phyloP scores from a whole-genome alignment of 371 early-diverging fungal genomes.

The Haplosporangium sp. region DNA sequence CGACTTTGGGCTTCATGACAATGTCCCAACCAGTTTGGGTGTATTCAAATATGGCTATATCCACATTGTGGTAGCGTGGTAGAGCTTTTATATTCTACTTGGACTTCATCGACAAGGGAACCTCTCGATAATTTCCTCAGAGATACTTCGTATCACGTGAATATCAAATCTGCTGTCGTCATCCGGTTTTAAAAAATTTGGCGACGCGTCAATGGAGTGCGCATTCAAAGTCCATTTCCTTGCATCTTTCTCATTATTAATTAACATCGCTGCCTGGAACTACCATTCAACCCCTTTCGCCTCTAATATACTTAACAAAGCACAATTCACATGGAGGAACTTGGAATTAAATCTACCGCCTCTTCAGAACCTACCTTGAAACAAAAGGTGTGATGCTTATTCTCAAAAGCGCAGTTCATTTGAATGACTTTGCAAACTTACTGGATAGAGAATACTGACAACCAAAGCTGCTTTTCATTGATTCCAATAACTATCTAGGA shows the following conservation, averaged over 20 bases:
- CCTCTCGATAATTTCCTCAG: no score
- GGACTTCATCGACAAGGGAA: no score
- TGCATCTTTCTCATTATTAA: not conserved
- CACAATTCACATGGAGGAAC: conserved; percentile 49
- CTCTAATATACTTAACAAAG: not conserved
- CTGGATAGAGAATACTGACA: conserved; percentile 7
- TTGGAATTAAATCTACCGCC: conserved; percentile 46
- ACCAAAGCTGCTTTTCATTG: not conserved
- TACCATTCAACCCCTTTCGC: not conserved
- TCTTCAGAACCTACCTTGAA: conserved; percentile 34
- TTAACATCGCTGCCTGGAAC: not conserved
- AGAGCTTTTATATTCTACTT: no score
- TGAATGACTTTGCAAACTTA: not conserved
- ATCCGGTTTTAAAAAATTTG: not conserved
- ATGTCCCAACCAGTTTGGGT: no score
- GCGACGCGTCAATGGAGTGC: conserved; percentile 27
- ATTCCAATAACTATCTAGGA: conserved; percentile 7
- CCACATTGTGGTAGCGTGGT: no score
- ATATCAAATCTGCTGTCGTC: not conserved
- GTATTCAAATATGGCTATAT: no score
- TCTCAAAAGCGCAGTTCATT: not conserved
- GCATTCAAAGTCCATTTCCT: conserved; percentile 3
- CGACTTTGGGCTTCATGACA: conserved; percentile 7
- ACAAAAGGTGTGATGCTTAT: conserved; percentile 21
- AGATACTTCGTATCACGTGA: not conserved